phyloP scores from a whole-genome alignment of 495 filamentous ascomycete species.

The Tricharina praecox region DNA sequence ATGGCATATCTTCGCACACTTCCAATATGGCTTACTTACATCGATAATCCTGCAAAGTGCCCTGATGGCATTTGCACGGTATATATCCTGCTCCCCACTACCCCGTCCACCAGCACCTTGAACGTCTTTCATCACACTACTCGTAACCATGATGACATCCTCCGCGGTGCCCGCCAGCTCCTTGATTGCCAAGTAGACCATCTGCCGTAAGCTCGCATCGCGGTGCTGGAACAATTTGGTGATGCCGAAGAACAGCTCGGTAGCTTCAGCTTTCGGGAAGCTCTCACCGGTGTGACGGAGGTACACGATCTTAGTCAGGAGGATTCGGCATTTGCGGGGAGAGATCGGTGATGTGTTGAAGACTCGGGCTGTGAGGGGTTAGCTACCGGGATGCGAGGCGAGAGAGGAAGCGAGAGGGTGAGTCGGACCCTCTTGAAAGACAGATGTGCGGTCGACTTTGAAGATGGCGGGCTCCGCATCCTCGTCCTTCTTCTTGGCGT shows the following conservation, averaged over 20 bases:
- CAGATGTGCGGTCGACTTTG: constrained; percentile 92
- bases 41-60: constrained; percentile 95
- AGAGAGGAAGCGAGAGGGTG: neutral
- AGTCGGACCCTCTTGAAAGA: constrained; percentile 86
- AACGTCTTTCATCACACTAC: constrained; percentile 99
- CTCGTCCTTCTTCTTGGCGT: constrained; percentile 98
- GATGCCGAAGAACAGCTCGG: constrained; percentile 96
- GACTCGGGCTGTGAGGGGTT: constrained; percentile 53
- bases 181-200: constrained; percentile 97
- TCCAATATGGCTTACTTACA: constrained; percentile 39
- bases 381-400: constrained; percentile 15
- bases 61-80: constrained; percentile 90
- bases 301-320: constrained; percentile 93
- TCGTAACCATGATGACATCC: constrained; percentile 99
- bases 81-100: constrained; percentile 85
- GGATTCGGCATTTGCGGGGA: constrained; percentile 82
- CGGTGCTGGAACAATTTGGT: constrained; percentile 99
- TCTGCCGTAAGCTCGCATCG: constrained; percentile 92
- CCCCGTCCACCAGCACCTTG: constrained; percentile 32
- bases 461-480: constrained; percentile 83
- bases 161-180: constrained; percentile 91
- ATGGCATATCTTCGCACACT: constrained; percentile 1
- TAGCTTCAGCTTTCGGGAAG: constrained; percentile 94
- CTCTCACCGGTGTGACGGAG: constrained; percentile 92
- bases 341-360: constrained; percentile 96